A percentile compares a stretch with the other conserved stretches of the same genome.
Conservation (phyloP, 192 early-diverging fungal species). For the Backusella psychrophila region DNA sequence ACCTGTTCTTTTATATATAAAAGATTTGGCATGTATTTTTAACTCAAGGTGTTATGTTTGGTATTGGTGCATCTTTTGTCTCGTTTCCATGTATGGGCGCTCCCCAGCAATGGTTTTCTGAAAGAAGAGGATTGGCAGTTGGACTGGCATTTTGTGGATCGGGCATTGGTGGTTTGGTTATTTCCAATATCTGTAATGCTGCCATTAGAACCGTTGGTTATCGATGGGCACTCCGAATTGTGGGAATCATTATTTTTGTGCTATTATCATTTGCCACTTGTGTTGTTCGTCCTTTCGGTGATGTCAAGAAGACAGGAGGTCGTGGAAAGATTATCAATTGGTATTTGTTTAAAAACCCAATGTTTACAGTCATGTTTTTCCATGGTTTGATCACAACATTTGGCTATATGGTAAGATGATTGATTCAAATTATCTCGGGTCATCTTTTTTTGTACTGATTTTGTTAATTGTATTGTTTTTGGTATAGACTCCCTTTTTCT, state of each 20-base stretch:
- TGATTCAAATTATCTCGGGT: constrained; percentile 5
- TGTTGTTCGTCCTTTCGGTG: constrained; percentile 37
- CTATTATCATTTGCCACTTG: constrained; percentile 34
- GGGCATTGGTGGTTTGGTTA: constrained; percentile 70
- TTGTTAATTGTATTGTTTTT: constrained; percentile 8
- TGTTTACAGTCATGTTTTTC: constrained; percentile 31
- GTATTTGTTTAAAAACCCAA: constrained; percentile 37
- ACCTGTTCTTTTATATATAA: neutral
- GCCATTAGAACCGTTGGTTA: constrained; percentile 59
- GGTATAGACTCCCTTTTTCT: constrained; percentile 35
- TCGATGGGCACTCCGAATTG: constrained; percentile 62
- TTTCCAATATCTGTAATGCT: constrained; percentile 56
- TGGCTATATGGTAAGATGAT: constrained; percentile 38
- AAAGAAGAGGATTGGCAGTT: constrained; percentile 63
- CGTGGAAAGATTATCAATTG: constrained; percentile 34
- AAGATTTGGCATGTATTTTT: constrained; percentile 70
- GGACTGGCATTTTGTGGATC: constrained; percentile 74
- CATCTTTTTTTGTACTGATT: neutral
- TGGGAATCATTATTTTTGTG: constrained; percentile 56
- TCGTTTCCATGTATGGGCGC: constrained; percentile 65
- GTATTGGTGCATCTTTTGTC: constrained; percentile 63
- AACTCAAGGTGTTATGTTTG: constrained; percentile 74
- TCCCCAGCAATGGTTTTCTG: constrained; percentile 69
- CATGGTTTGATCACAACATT: constrained; percentile 42
- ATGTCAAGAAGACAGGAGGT: constrained; percentile 16